Evolutionary conservation across 225 moss, liverwort and hornwort genomes (phyloP).

Genomic region (Thuidium tamariscinum): DNA sequence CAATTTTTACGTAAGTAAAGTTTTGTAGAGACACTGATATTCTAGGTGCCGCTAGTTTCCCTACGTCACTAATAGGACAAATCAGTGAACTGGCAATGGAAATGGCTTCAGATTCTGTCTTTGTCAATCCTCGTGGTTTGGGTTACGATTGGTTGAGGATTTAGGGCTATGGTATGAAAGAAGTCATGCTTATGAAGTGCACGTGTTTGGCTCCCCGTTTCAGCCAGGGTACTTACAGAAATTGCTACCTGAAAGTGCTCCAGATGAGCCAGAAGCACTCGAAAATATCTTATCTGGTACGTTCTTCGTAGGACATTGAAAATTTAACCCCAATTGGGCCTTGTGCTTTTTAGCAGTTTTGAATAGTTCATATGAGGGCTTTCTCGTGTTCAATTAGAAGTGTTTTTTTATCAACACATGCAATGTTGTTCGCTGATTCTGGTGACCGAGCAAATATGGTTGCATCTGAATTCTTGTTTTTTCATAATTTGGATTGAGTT

Average conservation of each 20-base stretch:
- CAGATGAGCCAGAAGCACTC: slow-evolving; percentile 55
- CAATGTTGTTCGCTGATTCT: not conserved
- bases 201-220: not conserved
- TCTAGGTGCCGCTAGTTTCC: not conserved
- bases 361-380: not conserved
- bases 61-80: not conserved
- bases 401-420: not conserved
- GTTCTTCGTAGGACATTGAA: not conserved
- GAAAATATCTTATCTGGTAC: slow-evolving; percentile 51
- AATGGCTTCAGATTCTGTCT: not conserved
- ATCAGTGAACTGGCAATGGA: not conserved
- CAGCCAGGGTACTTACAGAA: slow-evolving; percentile 69
- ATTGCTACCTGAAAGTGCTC: slow-evolving; percentile 57
- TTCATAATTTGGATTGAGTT: not conserved
- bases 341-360: no score
- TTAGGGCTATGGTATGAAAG: not conserved
- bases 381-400: not conserved
- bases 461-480: not conserved
- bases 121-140: not conserved
- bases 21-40: not conserved
- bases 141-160: not conserved
- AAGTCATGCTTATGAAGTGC: not conserved
- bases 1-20: not conserved
- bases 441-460: not conserved
- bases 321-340: not conserved